phyloP scores from a whole-genome alignment of 305 asterid genomes.

The Fraxinus sp. region DNA sequence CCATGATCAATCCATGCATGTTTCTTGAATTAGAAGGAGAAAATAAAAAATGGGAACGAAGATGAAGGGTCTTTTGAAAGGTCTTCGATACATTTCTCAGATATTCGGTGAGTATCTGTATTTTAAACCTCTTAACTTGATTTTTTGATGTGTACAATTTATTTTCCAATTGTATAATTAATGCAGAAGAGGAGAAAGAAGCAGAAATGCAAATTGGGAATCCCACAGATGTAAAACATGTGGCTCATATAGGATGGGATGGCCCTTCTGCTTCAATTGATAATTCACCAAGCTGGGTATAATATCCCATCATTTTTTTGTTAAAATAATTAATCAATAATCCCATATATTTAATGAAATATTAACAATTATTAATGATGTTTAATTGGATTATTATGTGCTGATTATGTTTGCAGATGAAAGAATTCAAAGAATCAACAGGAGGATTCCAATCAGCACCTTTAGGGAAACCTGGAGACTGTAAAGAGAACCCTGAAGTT shows the following conservation, averaged over 20 bases:
- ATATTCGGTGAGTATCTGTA: slow-evolving; percentile 56
- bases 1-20: background rate
- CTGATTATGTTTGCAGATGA: slow-evolving; percentile 38
- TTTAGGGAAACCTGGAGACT: slow-evolving; percentile 22
- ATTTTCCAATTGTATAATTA: background rate
- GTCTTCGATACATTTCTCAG: slow-evolving; percentile 79
- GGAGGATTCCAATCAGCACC: slow-evolving; percentile 42
- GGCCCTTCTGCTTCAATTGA: slow-evolving; percentile 37
- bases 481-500: slow-evolving; percentile 24
- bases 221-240: slow-evolving; percentile 73
- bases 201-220: slow-evolving; percentile 60
- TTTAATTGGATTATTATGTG: background rate
- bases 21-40: slow-evolving; percentile 11
- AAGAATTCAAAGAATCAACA: slow-evolving; percentile 36
- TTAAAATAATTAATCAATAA: background rate
- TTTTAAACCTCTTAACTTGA: background rate
- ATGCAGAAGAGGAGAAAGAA: slow-evolving; percentile 58
- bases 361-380: background rate
- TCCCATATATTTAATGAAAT: background rate
- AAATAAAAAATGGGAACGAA: slow-evolving; percentile 39
- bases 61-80: slow-evolving; percentile 81
- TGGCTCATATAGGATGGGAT: slow-evolving; percentile 70
- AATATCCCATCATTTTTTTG: background rate
- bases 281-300: slow-evolving; percentile 61
- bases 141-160: background rate